phyloP scores from a whole-genome alignment of 2,329 filamentous ascomycete species.

The Fusarium sp. region DNA sequence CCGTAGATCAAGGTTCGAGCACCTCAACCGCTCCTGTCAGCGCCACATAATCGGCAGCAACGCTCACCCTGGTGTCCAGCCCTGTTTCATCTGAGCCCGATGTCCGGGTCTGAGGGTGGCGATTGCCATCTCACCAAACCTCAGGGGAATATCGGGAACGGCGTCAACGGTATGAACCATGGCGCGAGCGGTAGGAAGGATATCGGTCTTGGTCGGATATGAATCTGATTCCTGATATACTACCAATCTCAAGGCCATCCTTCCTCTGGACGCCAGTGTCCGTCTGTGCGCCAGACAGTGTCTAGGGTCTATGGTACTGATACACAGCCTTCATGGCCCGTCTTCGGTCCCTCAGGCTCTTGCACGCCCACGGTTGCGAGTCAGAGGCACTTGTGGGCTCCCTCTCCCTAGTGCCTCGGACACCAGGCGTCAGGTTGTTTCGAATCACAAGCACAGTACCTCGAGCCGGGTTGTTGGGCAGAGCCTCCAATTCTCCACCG shows the following conservation, averaged over 20 bases:
- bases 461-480: not conserved
- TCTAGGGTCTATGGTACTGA: conserved; percentile 20
- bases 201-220: not conserved
- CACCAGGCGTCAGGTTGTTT: not conserved
- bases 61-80: not conserved
- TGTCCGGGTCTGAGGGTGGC: not conserved
- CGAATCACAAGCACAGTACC: not conserved
- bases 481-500: not conserved
- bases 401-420: not conserved
- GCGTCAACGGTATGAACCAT: not conserved
- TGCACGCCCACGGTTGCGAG: not conserved
- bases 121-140: not conserved
- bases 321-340: conserved; percentile 18
- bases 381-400: conserved; percentile 1
- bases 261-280: conserved; percentile 4
- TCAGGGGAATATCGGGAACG: not conserved
- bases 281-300: conserved; percentile 24
- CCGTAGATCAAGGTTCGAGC: not conserved
- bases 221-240: not conserved
- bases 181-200: not conserved
- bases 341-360: conserved; percentile 1
- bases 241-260: not conserved
- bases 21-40: not conserved
- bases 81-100: not conserved
- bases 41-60: conserved; percentile 6